Percentiles rank a stretch among this genome's conserved stretches.
Conservation (phyloP, 2,329 filamentous ascomycete genomes). For the Phyllosticta citriasiana region DNA sequence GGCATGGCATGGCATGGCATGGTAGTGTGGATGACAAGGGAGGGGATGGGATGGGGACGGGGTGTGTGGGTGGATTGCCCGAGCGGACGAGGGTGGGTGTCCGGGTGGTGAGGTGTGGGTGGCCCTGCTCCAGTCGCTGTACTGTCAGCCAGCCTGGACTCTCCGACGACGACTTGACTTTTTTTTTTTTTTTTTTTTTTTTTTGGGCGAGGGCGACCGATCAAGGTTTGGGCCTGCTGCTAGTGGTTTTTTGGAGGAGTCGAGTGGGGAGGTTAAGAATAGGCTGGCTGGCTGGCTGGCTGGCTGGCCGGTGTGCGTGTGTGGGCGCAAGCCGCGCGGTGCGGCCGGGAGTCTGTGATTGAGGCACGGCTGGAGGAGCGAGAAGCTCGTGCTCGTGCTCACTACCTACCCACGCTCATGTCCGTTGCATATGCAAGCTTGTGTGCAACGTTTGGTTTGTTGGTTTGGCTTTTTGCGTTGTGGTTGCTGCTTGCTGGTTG, state of each 20-base stretch:
- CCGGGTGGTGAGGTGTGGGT: not conserved
- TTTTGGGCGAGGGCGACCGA: conserved; percentile 6
- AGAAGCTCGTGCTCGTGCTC: not conserved
- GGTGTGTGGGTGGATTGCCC: not conserved
- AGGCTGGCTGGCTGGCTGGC: conserved; percentile 6
- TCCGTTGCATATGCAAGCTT: not conserved
- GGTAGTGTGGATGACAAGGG: too few species aligned
- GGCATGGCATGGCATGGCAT: not conserved
- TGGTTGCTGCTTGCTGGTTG: too few species aligned
- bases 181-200: too few species aligned
- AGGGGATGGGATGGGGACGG: too few species aligned
- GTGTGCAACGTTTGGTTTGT: too few species aligned
- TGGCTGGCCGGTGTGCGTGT: not conserved
- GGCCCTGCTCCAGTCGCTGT: not conserved
- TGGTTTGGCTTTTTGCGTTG: too few species aligned
- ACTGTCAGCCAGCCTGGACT: not conserved
- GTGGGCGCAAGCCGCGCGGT: not conserved
- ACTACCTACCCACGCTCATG: not conserved
- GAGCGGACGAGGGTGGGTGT: not conserved
- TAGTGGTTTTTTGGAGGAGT: not conserved
- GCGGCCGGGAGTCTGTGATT: not conserved
- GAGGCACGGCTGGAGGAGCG: not conserved
- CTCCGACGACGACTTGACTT: too few species aligned
- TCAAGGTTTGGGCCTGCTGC: conserved; percentile 7
- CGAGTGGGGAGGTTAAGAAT: conserved; percentile 10